These are phyloP conservation scores for Prunus mume DNA, from an alignment of 306 rosid genomes.

Conservation along the genomic window DNA sequence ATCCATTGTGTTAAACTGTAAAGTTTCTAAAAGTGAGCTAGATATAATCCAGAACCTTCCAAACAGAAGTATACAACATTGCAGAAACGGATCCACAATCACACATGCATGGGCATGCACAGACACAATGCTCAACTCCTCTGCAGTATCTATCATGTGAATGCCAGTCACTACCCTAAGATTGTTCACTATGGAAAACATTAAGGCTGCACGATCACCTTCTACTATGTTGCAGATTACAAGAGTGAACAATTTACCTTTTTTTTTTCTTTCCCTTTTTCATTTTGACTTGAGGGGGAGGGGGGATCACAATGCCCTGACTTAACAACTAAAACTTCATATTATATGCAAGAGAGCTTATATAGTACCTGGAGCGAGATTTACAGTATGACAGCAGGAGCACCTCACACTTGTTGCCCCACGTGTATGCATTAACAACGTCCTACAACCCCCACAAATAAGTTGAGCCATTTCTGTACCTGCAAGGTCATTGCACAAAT, in stretches of 20 bases:
- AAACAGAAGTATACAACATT: background rate
- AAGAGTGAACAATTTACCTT: slow-evolving; percentile 2
- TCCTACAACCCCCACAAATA: slow-evolving; percentile 95
- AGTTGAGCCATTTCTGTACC: slow-evolving; percentile 93
- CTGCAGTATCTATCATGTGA: background rate
- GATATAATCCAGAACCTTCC: background rate
- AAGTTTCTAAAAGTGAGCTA: background rate
- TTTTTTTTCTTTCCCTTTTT: background rate
- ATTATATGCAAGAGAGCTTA: slow-evolving; percentile 4
- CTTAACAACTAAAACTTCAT: background rate
- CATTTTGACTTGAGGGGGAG: background rate
- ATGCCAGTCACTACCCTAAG: no score
- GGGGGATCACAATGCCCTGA: slow-evolving; percentile 6
- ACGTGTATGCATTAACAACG: slow-evolving; percentile 82
- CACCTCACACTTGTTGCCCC: slow-evolving; percentile 97
- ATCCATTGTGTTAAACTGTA: background rate
- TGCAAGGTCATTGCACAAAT: slow-evolving; percentile 30
- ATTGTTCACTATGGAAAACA: background rate
- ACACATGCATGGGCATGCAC: background rate
- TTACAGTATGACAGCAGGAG: slow-evolving; percentile 88
- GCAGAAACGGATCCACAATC: background rate
- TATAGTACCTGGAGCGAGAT: slow-evolving; percentile 77
- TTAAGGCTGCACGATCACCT: background rate
- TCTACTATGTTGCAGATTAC: slow-evolving; percentile 4
- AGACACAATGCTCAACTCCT: background rate